Evolutionary conservation across 148 eudicot species (phyloP).

Genomic region (Diospyros kaki): DNA sequence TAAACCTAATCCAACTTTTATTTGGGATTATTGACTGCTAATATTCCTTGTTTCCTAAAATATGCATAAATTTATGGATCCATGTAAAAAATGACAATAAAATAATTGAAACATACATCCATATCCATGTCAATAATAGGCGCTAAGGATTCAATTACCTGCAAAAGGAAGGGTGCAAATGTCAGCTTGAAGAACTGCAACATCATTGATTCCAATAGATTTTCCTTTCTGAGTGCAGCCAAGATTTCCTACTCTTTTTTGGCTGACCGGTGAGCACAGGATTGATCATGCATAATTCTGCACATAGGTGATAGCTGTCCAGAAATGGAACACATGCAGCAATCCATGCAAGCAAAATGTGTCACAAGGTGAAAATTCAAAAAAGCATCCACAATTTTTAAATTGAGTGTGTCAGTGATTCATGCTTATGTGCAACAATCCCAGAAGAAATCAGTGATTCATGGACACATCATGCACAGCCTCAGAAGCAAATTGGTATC

Average conservation of each 20-base stretch:
- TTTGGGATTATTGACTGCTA: no score
- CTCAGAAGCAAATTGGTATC: slow-evolving; percentile 3
- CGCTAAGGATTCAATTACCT: slow-evolving; percentile 22
- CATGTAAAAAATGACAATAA: no score
- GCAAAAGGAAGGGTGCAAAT: slow-evolving; percentile 72
- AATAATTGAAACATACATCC: not conserved
- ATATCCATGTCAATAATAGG: not conserved
- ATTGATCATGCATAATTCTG: slow-evolving; percentile 28
- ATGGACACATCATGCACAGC: no score
- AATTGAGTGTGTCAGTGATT: no score
- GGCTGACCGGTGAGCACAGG: slow-evolving; percentile 26
- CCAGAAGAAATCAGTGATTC: no score
- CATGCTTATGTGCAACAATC: no score
- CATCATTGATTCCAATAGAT: slow-evolving; percentile 66
- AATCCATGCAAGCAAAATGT: not conserved
- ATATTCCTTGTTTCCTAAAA: no score
- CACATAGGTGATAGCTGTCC: slow-evolving; percentile 19
- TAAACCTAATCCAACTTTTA: no score
- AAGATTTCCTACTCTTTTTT: slow-evolving; percentile 32
- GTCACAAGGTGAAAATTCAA: no score
- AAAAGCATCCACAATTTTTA: no score
- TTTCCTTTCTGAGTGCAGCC: slow-evolving; percentile 56
- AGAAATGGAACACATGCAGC: slow-evolving; percentile 1
- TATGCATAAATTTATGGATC: no score
- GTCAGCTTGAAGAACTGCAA: slow-evolving; percentile 71